A percentile compares a stretch with the other conserved stretches of the same genome.
phyloP scores from a whole-genome alignment of 345 rosid genomes.

The Populus davidiana region DNA sequence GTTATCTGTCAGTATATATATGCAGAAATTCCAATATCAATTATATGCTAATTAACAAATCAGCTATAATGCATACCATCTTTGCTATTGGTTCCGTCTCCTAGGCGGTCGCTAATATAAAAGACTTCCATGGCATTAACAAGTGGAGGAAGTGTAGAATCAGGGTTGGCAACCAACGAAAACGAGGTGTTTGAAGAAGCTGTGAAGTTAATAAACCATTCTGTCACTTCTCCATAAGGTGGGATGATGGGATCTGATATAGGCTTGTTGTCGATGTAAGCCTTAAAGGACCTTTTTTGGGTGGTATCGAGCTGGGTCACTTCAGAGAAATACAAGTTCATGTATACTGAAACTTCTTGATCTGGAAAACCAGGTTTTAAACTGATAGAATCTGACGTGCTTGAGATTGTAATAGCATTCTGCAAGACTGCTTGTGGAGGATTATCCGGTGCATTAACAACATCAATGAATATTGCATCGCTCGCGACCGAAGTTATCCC shows the following conservation, averaged over 20 bases:
- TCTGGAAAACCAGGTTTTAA: slow-evolving; percentile 22
- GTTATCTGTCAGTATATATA: background rate
- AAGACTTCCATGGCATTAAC: slow-evolving; percentile 48
- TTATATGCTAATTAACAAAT: background rate
- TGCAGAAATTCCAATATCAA: background rate
- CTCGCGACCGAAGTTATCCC: slow-evolving; percentile 16
- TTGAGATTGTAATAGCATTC: slow-evolving; percentile 33
- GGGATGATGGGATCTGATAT: slow-evolving; percentile 24
- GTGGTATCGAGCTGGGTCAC: slow-evolving; percentile 30
- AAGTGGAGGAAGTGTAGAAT: slow-evolving; percentile 48
- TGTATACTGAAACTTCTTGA: slow-evolving; percentile 13
- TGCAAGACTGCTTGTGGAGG: slow-evolving; percentile 36
- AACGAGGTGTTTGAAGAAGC: slow-evolving; percentile 33
- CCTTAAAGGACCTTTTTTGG: slow-evolving; percentile 34
- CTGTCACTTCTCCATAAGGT: slow-evolving; percentile 22
- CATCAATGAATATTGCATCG: slow-evolving; percentile 5
- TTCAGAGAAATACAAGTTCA: slow-evolving; percentile 49
- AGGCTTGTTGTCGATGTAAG: slow-evolving; percentile 16
- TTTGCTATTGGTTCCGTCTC: slow-evolving; percentile 29
- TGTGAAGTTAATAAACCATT: slow-evolving; percentile 14
- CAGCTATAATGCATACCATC: slow-evolving; percentile 27
- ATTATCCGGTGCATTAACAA: slow-evolving; percentile 15
- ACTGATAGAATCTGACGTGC: slow-evolving; percentile 5
- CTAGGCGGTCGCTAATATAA: slow-evolving; percentile 18
- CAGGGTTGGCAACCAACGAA: slow-evolving; percentile 29